Evolutionary conservation across 768 basidiomycete genomes (phyloP).

Genomic region (Pulveroboletus sp.): DNA sequence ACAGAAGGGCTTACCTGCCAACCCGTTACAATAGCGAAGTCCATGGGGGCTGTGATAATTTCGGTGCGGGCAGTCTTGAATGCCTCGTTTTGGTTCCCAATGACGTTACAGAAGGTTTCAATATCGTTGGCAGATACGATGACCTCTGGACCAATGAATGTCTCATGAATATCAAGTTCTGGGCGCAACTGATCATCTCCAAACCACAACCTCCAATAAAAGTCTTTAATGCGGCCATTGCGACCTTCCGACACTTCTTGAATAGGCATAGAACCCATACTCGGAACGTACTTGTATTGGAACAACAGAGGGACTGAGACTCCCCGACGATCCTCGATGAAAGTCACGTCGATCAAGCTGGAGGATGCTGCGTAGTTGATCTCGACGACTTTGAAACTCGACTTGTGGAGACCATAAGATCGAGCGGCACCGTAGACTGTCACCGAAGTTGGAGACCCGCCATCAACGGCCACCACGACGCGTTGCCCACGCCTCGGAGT

Average conservation of each 20-base stretch:
- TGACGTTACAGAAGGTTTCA: slow-evolving; percentile 86
- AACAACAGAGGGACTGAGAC: slow-evolving; percentile 76
- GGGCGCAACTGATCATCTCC: slow-evolving; percentile 79
- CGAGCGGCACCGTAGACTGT: slow-evolving; percentile 74
- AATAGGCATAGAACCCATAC: slow-evolving; percentile 86
- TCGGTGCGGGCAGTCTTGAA: slow-evolving; percentile 77
- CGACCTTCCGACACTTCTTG: slow-evolving; percentile 82
- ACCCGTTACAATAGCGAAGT: slow-evolving; percentile 96
- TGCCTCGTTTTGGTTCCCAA: slow-evolving; percentile 88
- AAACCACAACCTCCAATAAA: slow-evolving; percentile 99
- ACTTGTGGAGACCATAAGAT: slow-evolving; percentile 68
- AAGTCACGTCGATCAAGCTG: slow-evolving; percentile 59
- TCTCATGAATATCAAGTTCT: slow-evolving; percentile 72
- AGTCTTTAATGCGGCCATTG: slow-evolving; percentile 89
- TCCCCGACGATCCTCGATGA: slow-evolving; percentile 80
- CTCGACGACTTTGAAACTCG: slow-evolving; percentile 79
- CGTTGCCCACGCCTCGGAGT: slow-evolving; percentile 77
- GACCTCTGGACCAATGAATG: slow-evolving; percentile 84
- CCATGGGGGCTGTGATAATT: slow-evolving; percentile 86
- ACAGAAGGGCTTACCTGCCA: slow-evolving; percentile 74
- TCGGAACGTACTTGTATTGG: slow-evolving; percentile 82
- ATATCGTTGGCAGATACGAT: slow-evolving; percentile 71
- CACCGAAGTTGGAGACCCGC: slow-evolving; percentile 51
- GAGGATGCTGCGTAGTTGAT: slow-evolving; percentile 53
- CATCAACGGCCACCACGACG: slow-evolving; percentile 53